These are phyloP conservation scores for Cladophialophora immunda DNA, from an alignment of 2,329 filamentous ascomycete species.

Conservation along the genomic window DNA sequence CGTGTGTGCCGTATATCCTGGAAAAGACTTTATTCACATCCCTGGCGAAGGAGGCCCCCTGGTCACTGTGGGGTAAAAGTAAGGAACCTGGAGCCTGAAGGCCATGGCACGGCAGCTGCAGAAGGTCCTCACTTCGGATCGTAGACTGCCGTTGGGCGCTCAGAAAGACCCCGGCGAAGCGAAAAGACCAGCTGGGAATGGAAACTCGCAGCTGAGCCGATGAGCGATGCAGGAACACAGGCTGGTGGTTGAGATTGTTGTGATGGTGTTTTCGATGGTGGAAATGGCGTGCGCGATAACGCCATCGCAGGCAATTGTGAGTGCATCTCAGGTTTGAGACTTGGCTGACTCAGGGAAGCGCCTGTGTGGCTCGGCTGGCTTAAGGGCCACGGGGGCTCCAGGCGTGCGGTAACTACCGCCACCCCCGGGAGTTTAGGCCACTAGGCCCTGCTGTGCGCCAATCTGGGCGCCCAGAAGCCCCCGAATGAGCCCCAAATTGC, in stretches of 20 bases:
- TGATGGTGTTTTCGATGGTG: slow-evolving; percentile 18
- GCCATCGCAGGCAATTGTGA: slow-evolving; percentile 13
- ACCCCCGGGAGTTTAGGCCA: not conserved
- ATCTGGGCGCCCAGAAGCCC: slow-evolving; percentile 1
- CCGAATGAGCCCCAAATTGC: not conserved
- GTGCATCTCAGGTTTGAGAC: not conserved
- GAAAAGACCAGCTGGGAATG: not conserved
- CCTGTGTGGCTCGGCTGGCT: not conserved
- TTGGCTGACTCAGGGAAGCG: not conserved
- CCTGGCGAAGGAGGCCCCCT: not conserved
- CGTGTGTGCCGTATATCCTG: slow-evolving; percentile 2
- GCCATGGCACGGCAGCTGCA: not conserved
- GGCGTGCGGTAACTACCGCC: not conserved
- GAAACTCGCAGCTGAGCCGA: not conserved
- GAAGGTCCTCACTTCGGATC: not conserved
- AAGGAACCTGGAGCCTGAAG: not conserved
- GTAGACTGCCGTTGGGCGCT: not conserved
- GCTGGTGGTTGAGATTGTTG: not conserved
- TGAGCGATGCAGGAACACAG: slow-evolving; percentile 18
- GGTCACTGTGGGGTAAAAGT: slow-evolving; percentile 17
- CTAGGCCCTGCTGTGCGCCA: not conserved
- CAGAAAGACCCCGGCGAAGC: too few species aligned
- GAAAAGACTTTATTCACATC: not conserved
- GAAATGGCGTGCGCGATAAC: slow-evolving; percentile 22
- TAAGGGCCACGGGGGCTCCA: not conserved